Evolutionary conservation across 2,329 filamentous ascomycete genomes (phyloP).

Genomic region (Epichloe festucae): DNA sequence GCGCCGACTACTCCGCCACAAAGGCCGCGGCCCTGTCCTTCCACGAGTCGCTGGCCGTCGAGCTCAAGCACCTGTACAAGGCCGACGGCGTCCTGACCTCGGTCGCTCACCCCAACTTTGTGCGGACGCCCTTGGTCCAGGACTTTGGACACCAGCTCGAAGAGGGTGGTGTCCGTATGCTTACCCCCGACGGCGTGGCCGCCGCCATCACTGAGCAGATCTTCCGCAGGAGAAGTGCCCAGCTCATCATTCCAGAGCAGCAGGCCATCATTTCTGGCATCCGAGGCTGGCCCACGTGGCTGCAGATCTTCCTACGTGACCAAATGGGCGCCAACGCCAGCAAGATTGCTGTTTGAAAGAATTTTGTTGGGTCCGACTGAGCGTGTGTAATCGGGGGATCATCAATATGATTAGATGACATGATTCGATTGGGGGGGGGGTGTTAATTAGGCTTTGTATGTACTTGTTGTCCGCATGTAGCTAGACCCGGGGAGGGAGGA

Average conservation of each 20-base stretch:
- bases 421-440: no score
- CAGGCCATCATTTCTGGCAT: constrained; percentile 17
- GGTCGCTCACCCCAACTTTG: constrained; percentile 45
- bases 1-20: constrained; percentile 52
- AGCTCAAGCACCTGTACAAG: constrained; percentile 45
- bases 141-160: constrained; percentile 17
- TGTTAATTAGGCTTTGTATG: no score
- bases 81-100: constrained; percentile 51
- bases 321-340: constrained; percentile 1
- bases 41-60: constrained; percentile 48
- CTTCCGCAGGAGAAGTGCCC: constrained; percentile 28
- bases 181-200: constrained; percentile 25
- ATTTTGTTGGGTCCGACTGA: background rate
- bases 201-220: constrained; percentile 31
- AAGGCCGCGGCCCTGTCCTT: constrained; percentile 55
- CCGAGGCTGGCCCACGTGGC: constrained; percentile 28
- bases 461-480: no score
- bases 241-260: constrained; percentile 29
- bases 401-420: no score
- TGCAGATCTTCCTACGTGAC: constrained; percentile 21
- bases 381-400: background rate
- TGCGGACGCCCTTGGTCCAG: constrained; percentile 32
- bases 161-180: constrained; percentile 15
- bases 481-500: background rate
- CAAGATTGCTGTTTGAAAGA: background rate